Evolutionary conservation across 225 moss, liverwort and hornwort species (phyloP).

Genomic region (Polytrichum formosum): DNA sequence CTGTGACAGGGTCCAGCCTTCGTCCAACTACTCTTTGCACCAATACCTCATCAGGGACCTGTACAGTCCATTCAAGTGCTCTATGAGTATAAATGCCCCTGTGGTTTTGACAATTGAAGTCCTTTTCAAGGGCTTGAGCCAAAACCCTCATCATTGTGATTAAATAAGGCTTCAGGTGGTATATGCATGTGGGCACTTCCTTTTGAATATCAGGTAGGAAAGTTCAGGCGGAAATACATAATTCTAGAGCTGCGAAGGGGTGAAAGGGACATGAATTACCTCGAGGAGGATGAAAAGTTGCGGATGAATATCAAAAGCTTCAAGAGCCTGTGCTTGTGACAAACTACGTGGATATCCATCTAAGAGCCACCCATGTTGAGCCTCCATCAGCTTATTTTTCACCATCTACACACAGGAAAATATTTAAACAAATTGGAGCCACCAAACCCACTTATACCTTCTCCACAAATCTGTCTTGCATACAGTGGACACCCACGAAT

Average conservation of each 20-base stretch:
- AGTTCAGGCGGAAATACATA: no score
- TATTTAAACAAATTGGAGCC: background rate
- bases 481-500: no score
- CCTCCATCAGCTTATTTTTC: conserved; percentile 55
- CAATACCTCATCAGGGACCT: conserved; percentile 85
- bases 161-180: no score
- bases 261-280: conserved; percentile 23
- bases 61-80: conserved; percentile 9
- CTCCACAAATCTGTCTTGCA: no score
- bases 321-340: conserved; percentile 82
- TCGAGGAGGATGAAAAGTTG: conserved; percentile 86
- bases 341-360: conserved; percentile 92
- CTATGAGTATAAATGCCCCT: no score
- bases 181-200: no score
- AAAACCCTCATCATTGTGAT: no score
- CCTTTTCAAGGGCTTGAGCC: no score
- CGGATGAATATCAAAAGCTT: conserved; percentile 62
- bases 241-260: no score
- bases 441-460: no score
- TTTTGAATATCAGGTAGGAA: no score
- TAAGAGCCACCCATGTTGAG: conserved; percentile 73
- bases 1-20: conserved; percentile 76
- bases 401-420: conserved; percentile 66
- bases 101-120: no score
- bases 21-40: conserved; percentile 78